Conservation (phyloP, 2,329 filamentous ascomycete species). For the Trichoderma sp. region DNA sequence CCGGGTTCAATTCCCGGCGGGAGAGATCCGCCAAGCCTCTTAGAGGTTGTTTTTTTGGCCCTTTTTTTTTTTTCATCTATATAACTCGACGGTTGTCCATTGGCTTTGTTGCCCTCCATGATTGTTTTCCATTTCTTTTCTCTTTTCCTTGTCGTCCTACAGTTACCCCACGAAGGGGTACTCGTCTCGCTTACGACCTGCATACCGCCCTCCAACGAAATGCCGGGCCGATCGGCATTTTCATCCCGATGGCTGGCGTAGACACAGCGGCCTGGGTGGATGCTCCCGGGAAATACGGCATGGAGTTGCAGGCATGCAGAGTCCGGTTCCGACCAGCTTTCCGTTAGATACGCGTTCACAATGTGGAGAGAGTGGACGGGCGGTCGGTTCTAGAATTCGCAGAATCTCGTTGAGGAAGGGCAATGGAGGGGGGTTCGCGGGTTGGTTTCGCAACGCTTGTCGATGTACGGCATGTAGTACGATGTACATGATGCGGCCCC, state of each 20-base stretch:
- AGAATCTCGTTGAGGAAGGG: neutral
- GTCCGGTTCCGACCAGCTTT: neutral
- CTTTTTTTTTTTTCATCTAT: neutral
- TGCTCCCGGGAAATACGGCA: slow-evolving; percentile 14
- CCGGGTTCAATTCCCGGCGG: slow-evolving; percentile 27
- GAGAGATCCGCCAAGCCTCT: slow-evolving; percentile 20
- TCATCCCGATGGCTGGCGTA: slow-evolving; percentile 1
- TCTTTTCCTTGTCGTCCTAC: neutral
- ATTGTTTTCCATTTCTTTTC: neutral
- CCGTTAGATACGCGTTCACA: neutral
- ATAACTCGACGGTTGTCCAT: neutral
- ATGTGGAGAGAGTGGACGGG: neutral
- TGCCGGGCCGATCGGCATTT: slow-evolving; percentile 19
- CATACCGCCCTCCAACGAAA: neutral
- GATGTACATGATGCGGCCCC: neutral
- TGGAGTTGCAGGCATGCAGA: neutral
- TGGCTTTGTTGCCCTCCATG: neutral
- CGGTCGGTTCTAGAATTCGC: neutral
- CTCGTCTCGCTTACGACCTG: neutral
- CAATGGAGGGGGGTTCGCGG: neutral
- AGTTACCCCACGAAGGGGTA: neutral
- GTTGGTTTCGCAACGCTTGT: neutral
- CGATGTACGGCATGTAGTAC: neutral
- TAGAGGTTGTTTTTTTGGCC: slow-evolving; percentile 10
- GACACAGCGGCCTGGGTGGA: slow-evolving; percentile 2